Conservation (phyloP, 352 stramenopile genomes). For the Phytophthora cryptogea region DNA sequence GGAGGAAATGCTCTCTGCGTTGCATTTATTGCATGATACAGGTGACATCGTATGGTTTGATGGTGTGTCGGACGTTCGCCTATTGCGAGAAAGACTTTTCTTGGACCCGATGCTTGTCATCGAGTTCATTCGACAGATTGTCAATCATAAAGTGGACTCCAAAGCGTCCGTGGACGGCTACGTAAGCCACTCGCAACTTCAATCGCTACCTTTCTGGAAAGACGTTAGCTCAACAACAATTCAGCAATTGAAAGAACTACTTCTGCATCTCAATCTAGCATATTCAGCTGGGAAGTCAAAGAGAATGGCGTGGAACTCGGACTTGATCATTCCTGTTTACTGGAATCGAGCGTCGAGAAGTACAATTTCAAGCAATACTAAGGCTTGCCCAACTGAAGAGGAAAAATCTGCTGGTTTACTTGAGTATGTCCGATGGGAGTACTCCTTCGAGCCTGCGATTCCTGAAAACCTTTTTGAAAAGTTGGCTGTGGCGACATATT, state of each 20-base stretch:
- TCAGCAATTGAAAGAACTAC: slow-evolving; percentile 14
- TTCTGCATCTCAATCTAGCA: slow-evolving; percentile 15
- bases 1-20: slow-evolving; percentile 2
- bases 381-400: not conserved
- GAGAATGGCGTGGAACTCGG: slow-evolving; percentile 17
- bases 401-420: not conserved
- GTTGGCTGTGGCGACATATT: slow-evolving; percentile 33
- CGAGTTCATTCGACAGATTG: slow-evolving; percentile 16
- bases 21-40: slow-evolving; percentile 13
- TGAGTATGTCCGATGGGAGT: slow-evolving; percentile 35
- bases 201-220: slow-evolving; percentile 9
- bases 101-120: slow-evolving; percentile 10
- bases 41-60: slow-evolving; percentile 24
- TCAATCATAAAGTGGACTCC: slow-evolving; percentile 16
- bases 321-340: slow-evolving; percentile 20
- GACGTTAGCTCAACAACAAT: slow-evolving; percentile 4
- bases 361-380: slow-evolving; percentile 6
- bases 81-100: slow-evolving; percentile 6
- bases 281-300: slow-evolving; percentile 14
- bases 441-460: slow-evolving; percentile 25
- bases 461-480: slow-evolving; percentile 40
- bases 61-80: not conserved
- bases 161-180: not conserved
- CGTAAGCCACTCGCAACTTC: slow-evolving; percentile 4
- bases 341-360: slow-evolving; percentile 25